Evolutionary conservation across 345 rosid species (phyloP), one percentile per base, ranked within the genome.

Genomic region (Gossypium australe): DNA sequence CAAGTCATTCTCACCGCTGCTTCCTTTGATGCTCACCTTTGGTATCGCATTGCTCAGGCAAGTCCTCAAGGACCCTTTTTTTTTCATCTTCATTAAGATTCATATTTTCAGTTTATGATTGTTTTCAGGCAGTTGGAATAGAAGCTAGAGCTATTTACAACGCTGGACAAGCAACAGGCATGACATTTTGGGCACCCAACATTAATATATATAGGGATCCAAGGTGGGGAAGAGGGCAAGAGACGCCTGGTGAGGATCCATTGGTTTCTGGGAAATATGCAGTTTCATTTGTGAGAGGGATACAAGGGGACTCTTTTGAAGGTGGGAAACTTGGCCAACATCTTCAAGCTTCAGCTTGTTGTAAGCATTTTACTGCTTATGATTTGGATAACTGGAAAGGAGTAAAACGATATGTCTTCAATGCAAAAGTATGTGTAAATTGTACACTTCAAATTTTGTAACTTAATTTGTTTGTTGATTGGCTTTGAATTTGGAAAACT

Each of bases 301-400:
- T 92, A 73, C 98, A 92, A 73, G 97, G 91, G 1, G 92, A 87
- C 24, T 59, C 79, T 38, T 87, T 80, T 59, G 76, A 76, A 45
- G 88, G 87, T 64, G 85, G 79, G 45, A 82, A 76, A 81, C 79
- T 80, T 13, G 75, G 77, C 2, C 81, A 77, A 27, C 83, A 77
- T 4, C 90, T 87, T 29, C 89, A 85, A 81, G 90, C 93, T 12
- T 90, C 94, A 43, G 89, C 94, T 73, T 92, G 94, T 71, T 92
- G 94, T 84, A 94, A 92, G 82, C 98, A 94, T 79, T 92, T 90
- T 61, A 90, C 97, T 0, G 97, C 98, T 59, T 94, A 94, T 66
- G 97, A 94, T 82, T 81, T 92, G 85, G 98, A 94, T 44, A 81
- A 78, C 14, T 92, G 97, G 98, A 90, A 87, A 74, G 94, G 88